Base-by-base conservation (phyloP, 345 rosid species). In the Odontarrhena argentea region DNA sequence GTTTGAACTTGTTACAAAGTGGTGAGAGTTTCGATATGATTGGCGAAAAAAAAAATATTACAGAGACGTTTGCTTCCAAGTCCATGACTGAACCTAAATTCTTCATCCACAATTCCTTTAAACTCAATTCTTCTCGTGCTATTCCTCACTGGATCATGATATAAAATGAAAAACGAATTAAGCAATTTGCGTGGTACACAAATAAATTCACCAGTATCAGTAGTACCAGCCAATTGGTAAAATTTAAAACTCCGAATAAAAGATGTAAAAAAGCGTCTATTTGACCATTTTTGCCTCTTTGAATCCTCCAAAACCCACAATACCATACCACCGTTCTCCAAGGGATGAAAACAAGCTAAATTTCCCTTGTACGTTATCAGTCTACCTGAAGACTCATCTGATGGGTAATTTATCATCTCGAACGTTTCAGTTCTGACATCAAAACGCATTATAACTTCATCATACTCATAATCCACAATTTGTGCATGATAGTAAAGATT, bases 231-330 rank as follows among this genome's bases (percentile, higher is more conserved):
- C 2, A 51, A 0, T 10, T 11, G 1, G 36, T 6, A 51, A 6
- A 0, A 0, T 1, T 30, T 2, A 9, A 51, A 51, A 12, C 15
- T 26, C 36, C 2, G 2, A 10, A 12, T 6, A 9, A 10, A 5
- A 28, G 8, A 18, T 51, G 36, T 2, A 51, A 2, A 2, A 41
- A 24, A 58, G 11, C 13, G 14, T 25, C 8, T 11, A 28, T 15
- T 10, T 45, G 28, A 56, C 61, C 46, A 56, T 4, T 57, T 7
- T 8, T 50, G 55, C 10, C 6, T 26, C 53, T 26, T 4, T 6
- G 47, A 35, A 57, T 57, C 62, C 35, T 57, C 47, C 62, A 57
- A 57, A 40, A 57, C 13, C 62, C 47, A 57, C 14, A 57, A 7
- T 57, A 6, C n/a, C 26, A 50, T 26, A 50, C 4, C 8, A 18